Percentiles rank a stretch among this genome's conserved stretches.
phyloP scores from a whole-genome alignment of 257 asterid species.

The Gentiana straminea region DNA sequence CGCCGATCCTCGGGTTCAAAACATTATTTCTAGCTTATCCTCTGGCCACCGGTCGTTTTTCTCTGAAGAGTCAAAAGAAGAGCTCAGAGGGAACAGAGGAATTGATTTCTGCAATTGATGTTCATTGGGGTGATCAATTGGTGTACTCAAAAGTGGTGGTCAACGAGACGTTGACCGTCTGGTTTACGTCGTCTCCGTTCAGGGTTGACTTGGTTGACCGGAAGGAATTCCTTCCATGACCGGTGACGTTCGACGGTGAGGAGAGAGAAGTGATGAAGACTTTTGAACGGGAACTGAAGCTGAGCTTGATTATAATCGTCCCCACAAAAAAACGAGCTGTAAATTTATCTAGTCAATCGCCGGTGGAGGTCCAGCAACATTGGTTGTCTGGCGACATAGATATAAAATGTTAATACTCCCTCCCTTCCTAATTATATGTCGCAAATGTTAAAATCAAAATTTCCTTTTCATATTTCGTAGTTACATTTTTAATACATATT shows the following conservation, averaged over 20 bases:
- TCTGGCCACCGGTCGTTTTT: slow-evolving; percentile 60
- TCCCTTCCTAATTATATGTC: too few relatives aligned
- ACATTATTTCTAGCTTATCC: slow-evolving; percentile 31
- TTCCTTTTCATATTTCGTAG: too few relatives aligned
- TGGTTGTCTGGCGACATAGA: slow-evolving; percentile 49
- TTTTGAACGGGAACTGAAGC: slow-evolving; percentile 29
- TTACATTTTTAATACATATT: too few relatives aligned
- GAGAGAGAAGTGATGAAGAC: slow-evolving; percentile 24
- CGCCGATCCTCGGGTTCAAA: slow-evolving; percentile 20
- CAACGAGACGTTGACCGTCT: slow-evolving; percentile 36
- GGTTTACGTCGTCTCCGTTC: slow-evolving; percentile 56
- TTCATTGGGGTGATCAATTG: slow-evolving; percentile 27
- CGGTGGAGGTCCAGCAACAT: slow-evolving; percentile 51
- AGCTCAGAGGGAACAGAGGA: neutral
- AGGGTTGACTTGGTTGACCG: slow-evolving; percentile 42
- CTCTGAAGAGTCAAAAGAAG: slow-evolving; percentile 4
- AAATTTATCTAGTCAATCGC: slow-evolving; percentile 43
- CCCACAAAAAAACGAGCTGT: slow-evolving; percentile 40
- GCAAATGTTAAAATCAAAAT: too few relatives aligned
- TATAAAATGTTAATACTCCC: too few relatives aligned
- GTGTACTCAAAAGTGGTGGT: slow-evolving; percentile 36
- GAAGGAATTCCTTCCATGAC: slow-evolving; percentile 37
- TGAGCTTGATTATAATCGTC: slow-evolving; percentile 72
- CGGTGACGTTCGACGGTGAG: slow-evolving; percentile 31
- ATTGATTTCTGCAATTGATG: slow-evolving; percentile 65